Percentiles rank a stretch among this genome's conserved stretches.
Conservation (phyloP, 1,284 basidiomycete species). For the Ceratobasidium sp. region DNA sequence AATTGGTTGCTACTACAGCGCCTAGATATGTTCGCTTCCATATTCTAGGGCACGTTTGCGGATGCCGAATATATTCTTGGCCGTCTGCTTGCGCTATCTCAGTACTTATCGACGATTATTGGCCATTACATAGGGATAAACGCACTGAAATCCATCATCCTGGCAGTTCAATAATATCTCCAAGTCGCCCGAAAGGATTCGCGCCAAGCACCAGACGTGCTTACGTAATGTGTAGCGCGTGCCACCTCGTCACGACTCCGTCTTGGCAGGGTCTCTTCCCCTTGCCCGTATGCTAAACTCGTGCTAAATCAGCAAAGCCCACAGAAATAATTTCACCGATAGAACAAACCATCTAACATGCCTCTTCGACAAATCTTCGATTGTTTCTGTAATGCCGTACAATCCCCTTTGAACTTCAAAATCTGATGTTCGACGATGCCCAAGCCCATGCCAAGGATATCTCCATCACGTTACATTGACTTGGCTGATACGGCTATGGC, state of each 20-base stretch:
- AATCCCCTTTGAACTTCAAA: background rate
- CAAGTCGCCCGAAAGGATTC: background rate
- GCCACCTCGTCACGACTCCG: background rate
- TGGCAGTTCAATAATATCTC: too few species aligned
- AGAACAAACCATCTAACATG: background rate
- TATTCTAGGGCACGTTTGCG: too few species aligned
- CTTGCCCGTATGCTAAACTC: background rate
- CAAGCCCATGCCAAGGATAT: background rate
- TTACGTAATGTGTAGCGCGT: conserved; percentile 31
- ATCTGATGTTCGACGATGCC: background rate
- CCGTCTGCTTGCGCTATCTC: too few species aligned
- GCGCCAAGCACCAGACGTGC: background rate
- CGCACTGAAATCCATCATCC: too few species aligned
- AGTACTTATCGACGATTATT: too few species aligned
- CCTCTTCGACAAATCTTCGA: background rate
- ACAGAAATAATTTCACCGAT: background rate
- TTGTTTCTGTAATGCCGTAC: conserved; percentile 10
- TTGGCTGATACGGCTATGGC: conserved; percentile 8
- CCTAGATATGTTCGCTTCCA: too few species aligned
- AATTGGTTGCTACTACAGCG: too few species aligned
- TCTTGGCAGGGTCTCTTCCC: conserved; percentile 1
- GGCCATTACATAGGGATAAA: too few species aligned
- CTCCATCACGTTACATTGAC: background rate
- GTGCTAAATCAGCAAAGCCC: background rate
- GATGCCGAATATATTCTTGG: too few species aligned